phyloP scores from a whole-genome alignment of 2,329 filamentous ascomycete genomes.

The Whalleya microplaca region DNA sequence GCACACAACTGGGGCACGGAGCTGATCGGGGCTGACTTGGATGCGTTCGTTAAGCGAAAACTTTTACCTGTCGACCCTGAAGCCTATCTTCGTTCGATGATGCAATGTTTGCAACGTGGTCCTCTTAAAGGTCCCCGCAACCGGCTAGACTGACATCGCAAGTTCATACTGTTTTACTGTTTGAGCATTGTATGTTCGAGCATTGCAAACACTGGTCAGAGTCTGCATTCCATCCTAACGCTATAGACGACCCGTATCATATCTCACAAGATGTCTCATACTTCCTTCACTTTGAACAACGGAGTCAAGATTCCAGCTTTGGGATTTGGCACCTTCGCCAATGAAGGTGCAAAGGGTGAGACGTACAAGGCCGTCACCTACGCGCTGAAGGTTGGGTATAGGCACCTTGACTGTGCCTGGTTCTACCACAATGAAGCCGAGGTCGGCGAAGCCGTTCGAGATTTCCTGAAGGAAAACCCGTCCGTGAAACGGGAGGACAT shows the following conservation, averaged over 20 bases:
- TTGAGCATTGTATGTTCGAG: not conserved
- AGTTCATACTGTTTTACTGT: not conserved
- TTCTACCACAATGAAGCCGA: conserved; percentile 72
- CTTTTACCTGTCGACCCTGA: conserved; percentile 12
- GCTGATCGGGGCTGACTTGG: conserved; percentile 22
- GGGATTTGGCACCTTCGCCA: conserved; percentile 70
- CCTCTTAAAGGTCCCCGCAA: conserved; percentile 13
- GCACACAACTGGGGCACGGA: conserved; percentile 26
- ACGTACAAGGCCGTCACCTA: conserved; percentile 66
- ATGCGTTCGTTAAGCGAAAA: conserved; percentile 14
- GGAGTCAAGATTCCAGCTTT: conserved; percentile 63
- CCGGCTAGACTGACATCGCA: conserved; percentile 6
- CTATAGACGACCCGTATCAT: not conserved
- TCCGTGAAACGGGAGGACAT: conserved; percentile 56
- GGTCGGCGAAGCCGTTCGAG: conserved; percentile 60
- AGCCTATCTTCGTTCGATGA: conserved; percentile 16
- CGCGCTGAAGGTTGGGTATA: conserved; percentile 66
- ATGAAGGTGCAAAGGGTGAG: conserved; percentile 64
- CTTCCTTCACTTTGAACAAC: conserved; percentile 52
- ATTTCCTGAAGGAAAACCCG: conserved; percentile 43
- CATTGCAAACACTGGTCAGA: conserved; percentile 11
- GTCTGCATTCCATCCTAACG: not conserved
- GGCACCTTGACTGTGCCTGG: conserved; percentile 69
- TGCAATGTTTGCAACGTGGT: conserved; percentile 16
- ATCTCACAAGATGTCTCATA: conserved; percentile 2